phyloP scores from a whole-genome alignment of 805 yeast species.

The Ogataea sp. region DNA sequence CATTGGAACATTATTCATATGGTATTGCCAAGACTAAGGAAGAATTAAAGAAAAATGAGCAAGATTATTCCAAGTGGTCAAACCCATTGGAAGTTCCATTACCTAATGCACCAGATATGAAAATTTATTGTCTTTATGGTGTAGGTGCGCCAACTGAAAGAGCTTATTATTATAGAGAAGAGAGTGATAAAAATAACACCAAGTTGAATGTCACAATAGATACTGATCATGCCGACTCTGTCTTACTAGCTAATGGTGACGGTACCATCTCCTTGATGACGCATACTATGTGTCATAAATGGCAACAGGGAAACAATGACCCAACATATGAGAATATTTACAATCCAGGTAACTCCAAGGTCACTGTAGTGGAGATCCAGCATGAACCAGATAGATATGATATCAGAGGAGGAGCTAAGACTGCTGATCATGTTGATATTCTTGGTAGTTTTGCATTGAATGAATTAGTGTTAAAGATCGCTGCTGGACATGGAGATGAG shows the following conservation, averaged over 20 bases:
- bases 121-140: slow-evolving; percentile 85
- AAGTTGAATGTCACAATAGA: slow-evolving; percentile 69
- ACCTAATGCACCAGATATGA: slow-evolving; percentile 91
- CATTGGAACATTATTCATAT: slow-evolving; percentile 63
- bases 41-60: slow-evolving; percentile 58
- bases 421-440: slow-evolving; percentile 97
- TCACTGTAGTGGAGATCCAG: slow-evolving; percentile 80
- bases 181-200: slow-evolving; percentile 39
- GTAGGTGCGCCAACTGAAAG: slow-evolving; percentile 97
- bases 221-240: slow-evolving; percentile 53
- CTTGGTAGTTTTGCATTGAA: slow-evolving; percentile 89
- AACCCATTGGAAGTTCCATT: slow-evolving; percentile 89
- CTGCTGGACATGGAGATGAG: slow-evolving; percentile 66
- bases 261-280: slow-evolving; percentile 88
- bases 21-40: slow-evolving; percentile 58
- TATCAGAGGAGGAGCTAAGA: slow-evolving; percentile 93
- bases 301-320: slow-evolving; percentile 48
- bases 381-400: slow-evolving; percentile 94
- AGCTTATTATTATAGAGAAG: slow-evolving; percentile 78
- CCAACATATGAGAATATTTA: slow-evolving; percentile 39
- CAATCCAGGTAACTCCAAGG: slow-evolving; percentile 72
- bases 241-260: slow-evolving; percentile 85
- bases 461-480: slow-evolving; percentile 75
- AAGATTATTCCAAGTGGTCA: slow-evolving; percentile 78
- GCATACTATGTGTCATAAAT: slow-evolving; percentile 85